These are phyloP conservation scores for Starmerella lactis-condensi DNA, from an alignment of 805 yeast species.

Conservation along the genomic window DNA sequence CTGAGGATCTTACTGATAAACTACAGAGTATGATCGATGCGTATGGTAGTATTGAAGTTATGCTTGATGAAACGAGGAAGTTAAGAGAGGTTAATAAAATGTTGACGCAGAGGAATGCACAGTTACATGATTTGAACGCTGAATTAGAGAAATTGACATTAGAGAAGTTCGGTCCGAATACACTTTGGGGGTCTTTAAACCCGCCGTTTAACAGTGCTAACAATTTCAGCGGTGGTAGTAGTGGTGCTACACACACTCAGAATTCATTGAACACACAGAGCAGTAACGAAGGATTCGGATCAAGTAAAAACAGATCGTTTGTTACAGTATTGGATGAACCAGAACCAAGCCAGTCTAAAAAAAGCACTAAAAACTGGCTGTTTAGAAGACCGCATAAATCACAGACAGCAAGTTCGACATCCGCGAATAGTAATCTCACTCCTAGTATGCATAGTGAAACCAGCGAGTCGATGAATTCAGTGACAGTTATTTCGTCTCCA, in stretches of 20 bases:
- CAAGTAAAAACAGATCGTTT: constrained; percentile 3
- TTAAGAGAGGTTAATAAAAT: constrained; percentile 21
- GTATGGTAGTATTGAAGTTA: not conserved
- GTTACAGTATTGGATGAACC: constrained; percentile 7
- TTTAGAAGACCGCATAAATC: constrained; percentile 9
- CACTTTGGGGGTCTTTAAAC: constrained; percentile 13
- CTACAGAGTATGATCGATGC: no score
- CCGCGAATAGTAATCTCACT: not conserved
- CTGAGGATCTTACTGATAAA: no score
- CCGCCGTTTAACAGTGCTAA: constrained; percentile 1
- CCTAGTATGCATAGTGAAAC: not conserved
- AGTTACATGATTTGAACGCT: constrained; percentile 24
- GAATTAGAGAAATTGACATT: constrained; percentile 23
- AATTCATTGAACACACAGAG: no score
- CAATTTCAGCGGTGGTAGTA: no score
- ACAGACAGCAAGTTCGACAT: not conserved
- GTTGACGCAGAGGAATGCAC: constrained; percentile 21
- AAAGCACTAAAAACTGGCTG: constrained; percentile 12
- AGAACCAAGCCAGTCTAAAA: not conserved
- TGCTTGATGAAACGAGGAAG: not conserved
- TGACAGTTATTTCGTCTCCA: no score
- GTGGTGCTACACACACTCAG: no score
- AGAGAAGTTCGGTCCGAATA: constrained; percentile 19
- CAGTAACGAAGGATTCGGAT: no score
- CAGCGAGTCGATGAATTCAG: not conserved